These are phyloP conservation scores for Ammopiptanthus mongolicus DNA, from an alignment of 306 rosid species.

Conservation along the genomic window DNA sequence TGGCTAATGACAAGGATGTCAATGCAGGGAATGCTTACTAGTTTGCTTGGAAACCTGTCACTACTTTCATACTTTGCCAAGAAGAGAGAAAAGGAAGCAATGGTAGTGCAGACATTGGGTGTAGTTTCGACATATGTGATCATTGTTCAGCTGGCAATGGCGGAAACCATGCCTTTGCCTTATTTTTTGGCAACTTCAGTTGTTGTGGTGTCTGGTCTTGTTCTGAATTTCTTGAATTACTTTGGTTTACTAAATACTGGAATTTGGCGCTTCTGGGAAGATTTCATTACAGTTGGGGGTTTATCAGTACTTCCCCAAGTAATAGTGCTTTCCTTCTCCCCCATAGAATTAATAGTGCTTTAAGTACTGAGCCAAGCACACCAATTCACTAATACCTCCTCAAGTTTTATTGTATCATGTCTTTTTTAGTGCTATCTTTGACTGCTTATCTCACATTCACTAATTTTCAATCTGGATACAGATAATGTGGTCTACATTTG, in stretches of 20 bases:
- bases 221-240: slow-evolving; percentile 72
- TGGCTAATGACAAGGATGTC: slow-evolving; percentile 12
- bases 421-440: not conserved
- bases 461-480: slow-evolving; percentile 27
- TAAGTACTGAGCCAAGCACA: not conserved
- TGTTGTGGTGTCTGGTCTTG: slow-evolving; percentile 64
- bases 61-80: slow-evolving; percentile 82
- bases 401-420: not conserved
- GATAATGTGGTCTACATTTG: slow-evolving; percentile 99
- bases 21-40: slow-evolving; percentile 81
- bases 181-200: slow-evolving; percentile 56
- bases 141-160: slow-evolving; percentile 67
- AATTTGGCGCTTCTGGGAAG: slow-evolving; percentile 79
- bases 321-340: slow-evolving; percentile 24
- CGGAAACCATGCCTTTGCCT: slow-evolving; percentile 80
- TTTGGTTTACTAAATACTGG: slow-evolving; percentile 52
- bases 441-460: slow-evolving; percentile 9
- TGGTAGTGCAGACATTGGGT: slow-evolving; percentile 80
- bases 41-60: slow-evolving; percentile 81
- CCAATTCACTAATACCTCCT: not conserved
- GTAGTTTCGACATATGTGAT: slow-evolving; percentile 57
- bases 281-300: slow-evolving; percentile 83
- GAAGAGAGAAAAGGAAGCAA: slow-evolving; percentile 85
- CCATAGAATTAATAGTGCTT: not conserved
- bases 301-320: slow-evolving; percentile 83